Percentiles rank a stretch among this genome's conserved stretches.
phyloP scores from a whole-genome alignment of 371 early-diverging fungal genomes.

The Mucor circinelloides region DNA sequence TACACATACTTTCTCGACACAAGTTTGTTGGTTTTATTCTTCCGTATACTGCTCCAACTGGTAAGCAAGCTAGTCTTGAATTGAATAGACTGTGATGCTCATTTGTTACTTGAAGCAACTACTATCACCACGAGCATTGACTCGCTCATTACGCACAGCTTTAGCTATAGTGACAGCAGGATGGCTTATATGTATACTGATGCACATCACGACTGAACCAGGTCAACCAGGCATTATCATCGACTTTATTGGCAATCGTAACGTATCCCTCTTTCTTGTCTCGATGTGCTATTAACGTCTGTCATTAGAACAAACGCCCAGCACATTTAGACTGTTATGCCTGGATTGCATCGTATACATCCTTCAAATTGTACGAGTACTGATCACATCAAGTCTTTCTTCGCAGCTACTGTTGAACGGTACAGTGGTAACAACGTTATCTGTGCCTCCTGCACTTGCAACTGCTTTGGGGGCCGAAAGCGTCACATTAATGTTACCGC shows the following conservation, averaged over 20 bases:
- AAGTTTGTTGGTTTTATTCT: conserved; percentile 38
- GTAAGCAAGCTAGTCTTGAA: conserved; percentile 16
- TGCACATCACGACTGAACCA: conserved; percentile 40
- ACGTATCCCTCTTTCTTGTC: neutral
- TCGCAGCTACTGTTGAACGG: conserved; percentile 33
- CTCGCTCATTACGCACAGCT: conserved; percentile 39
- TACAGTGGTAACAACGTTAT: conserved; percentile 26
- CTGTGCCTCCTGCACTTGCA: conserved; percentile 29
- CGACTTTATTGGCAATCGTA: conserved; percentile 52
- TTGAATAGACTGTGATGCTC: neutral
- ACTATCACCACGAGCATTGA: conserved; percentile 33
- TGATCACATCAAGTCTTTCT: conserved; percentile 43
- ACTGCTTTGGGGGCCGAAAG: conserved; percentile 37
- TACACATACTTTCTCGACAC: conserved; percentile 49
- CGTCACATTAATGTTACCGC: conserved; percentile 35
- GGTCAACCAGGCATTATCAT: conserved; percentile 49
- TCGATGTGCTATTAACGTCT: neutral
- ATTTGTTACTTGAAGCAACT: conserved; percentile 21
- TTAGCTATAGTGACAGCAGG: conserved; percentile 31
- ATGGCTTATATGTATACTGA: conserved; percentile 31
- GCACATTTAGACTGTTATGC: conserved; percentile 27
- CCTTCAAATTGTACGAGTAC: conserved; percentile 39
- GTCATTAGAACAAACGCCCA: conserved; percentile 31
- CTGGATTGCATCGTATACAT: conserved; percentile 38
- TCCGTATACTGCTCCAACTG: conserved; percentile 41